phyloP scores from a whole-genome alignment of 1,139 yeast genomes.

The Candida neerlandica region DNA sequence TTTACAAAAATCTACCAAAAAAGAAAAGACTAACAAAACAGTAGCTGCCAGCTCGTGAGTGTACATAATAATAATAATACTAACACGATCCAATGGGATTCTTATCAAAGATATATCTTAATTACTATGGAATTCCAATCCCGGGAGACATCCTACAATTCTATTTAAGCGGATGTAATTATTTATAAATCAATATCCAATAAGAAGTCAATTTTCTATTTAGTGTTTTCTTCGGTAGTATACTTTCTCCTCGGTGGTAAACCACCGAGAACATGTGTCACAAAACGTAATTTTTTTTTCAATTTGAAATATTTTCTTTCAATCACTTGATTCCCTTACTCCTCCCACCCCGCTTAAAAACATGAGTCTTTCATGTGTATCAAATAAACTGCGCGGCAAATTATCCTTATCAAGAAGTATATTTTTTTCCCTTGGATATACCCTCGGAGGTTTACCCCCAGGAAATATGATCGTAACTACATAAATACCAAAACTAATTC shows the following conservation, averaged over 20 bases:
- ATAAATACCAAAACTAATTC: not conserved
- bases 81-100: no score
- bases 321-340: not conserved
- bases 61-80: no score
- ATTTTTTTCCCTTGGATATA: not conserved
- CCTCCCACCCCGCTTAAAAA: not conserved
- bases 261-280: not conserved
- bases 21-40: no score
- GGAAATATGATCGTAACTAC: not conserved
- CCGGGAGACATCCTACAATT: no score
- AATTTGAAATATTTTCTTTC: not conserved
- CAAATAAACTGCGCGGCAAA: not conserved
- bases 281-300: not conserved
- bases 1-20: no score
- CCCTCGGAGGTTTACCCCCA: not conserved
- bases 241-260: not conserved
- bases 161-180: no score
- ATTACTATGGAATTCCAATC: no score
- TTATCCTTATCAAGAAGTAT: not conserved
- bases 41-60: no score
- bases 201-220: no score
- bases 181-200: no score
- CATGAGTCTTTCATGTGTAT: not conserved
- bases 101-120: no score
- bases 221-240: no score